Evolutionary conservation across 2,329 filamentous ascomycete species (phyloP), one percentile per base, ranked within the genome.

Genomic region (Cladosporium cucumerinum): DNA sequence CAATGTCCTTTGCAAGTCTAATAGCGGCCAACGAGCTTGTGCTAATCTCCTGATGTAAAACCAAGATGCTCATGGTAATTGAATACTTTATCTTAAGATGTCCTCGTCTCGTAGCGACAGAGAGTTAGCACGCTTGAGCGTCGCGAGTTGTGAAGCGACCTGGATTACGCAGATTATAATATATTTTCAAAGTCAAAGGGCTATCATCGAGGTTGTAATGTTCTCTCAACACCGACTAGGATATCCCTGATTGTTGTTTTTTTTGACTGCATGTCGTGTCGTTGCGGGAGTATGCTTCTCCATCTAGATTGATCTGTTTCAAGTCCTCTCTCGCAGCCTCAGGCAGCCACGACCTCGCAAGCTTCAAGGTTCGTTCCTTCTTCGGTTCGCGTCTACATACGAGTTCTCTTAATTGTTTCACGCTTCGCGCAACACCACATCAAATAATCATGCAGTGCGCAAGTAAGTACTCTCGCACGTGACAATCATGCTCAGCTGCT

Each of bases 391-490:
- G 30, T 28, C 21, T 28, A 26, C 5, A 8, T 6, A 23, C 57
- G 26, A 23, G 23, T 46, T 43, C 52, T 46, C 39, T 46, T 21
- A 46, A 46, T 46, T 46, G 39, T 11, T 46, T 12, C n/a, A 46
- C 39, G 14, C 6, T 21, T 46, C n/a, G 39, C n/a, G 39, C n/a
- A 55, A 55, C 48, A 61, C 18, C 59, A 48, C 18, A 63, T 46
- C 34, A 21, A 46, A 36, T 62, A 70, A 61, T 6, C 48, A 78
- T 78, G 76, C 68, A 78, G 63, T 78, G 76, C 72, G 76, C 76
- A 75, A 78, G 76, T 78, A 65, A 69, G 76, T 73, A 5, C 18
- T 18, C 4, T 2, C 26, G 26, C 26, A 16, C 5, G 26, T 25
- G 10, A n/a, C 11, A 12, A 23, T 48, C 10, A n/a, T 23, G 11